Evolutionary conservation across 495 filamentous ascomycete genomes (phyloP).

Genomic region (Podospora australis): DNA sequence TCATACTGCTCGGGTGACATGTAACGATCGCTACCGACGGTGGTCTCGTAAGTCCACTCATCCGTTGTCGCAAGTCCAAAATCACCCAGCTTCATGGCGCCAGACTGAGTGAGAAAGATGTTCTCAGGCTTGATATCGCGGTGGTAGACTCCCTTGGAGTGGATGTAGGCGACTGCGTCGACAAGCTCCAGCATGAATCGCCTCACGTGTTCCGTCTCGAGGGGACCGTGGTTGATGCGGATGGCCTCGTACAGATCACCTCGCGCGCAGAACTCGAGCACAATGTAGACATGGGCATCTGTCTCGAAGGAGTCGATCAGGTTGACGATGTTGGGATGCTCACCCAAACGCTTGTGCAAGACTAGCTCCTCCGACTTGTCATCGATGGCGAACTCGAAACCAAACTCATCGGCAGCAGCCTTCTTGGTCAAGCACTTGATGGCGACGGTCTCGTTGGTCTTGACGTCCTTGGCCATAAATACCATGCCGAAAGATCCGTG

Average conservation of each 20-base stretch:
- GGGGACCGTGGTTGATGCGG: constrained; percentile 73
- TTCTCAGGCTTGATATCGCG: constrained; percentile 99
- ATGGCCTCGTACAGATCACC: constrained; percentile 98
- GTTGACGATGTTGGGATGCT: constrained; percentile 91
- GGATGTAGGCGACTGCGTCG: constrained; percentile 84
- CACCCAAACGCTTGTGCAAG: constrained; percentile 69
- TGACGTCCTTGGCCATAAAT: constrained; percentile 76
- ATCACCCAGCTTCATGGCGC: constrained; percentile 92
- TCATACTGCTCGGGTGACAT: constrained; percentile 99
- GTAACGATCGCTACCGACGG: constrained; percentile 94
- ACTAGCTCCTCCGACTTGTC: constrained; percentile 83
- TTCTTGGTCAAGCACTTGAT: constrained; percentile 91
- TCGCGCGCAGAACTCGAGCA: constrained; percentile 92
- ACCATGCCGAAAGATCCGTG: constrained; percentile 99
- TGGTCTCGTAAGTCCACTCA: constrained; percentile 79
- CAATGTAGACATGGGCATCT: constrained; percentile 78
- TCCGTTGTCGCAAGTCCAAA: constrained; percentile 88
- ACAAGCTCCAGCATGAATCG: constrained; percentile 95
- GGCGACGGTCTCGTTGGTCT: constrained; percentile 72
- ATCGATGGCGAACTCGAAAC: constrained; percentile 57
- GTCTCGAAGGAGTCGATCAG: constrained; percentile 89
- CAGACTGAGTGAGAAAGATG: constrained; percentile 83
- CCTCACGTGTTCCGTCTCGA: constrained; percentile 93
- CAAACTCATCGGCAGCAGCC: constrained; percentile 45
- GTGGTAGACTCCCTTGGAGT: constrained; percentile 85